These are phyloP conservation scores for Xylariales sp. DNA, from an alignment of 2,329 filamentous ascomycete species.

Conservation along the genomic window DNA sequence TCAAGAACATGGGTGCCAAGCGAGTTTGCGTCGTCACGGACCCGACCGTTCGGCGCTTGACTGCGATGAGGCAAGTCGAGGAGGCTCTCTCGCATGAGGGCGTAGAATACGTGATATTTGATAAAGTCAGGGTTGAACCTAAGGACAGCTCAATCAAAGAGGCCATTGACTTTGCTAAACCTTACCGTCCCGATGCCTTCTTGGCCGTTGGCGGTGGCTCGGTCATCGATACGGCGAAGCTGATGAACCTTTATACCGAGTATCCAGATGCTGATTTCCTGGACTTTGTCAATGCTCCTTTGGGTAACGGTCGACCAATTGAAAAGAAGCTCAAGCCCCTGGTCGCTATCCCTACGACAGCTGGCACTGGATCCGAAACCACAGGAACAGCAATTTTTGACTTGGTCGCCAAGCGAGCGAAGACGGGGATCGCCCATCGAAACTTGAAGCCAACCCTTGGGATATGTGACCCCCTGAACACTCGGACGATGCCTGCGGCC, in stretches of 20 bases:
- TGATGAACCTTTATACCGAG: slow-evolving; percentile 94
- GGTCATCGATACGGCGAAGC: slow-evolving; percentile 95
- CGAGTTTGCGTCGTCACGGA: slow-evolving; percentile 93
- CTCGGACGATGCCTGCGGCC: slow-evolving; percentile 88
- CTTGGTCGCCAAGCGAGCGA: slow-evolving; percentile 80
- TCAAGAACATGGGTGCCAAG: slow-evolving; percentile 83
- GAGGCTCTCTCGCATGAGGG: slow-evolving; percentile 76
- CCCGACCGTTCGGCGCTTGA: slow-evolving; percentile 70
- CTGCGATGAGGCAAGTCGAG: slow-evolving; percentile 84
- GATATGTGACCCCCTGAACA: slow-evolving; percentile 83
- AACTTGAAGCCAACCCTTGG: slow-evolving; percentile 94
- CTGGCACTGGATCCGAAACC: slow-evolving; percentile 86
- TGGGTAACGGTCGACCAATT: slow-evolving; percentile 79
- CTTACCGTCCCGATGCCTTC: slow-evolving; percentile 79
- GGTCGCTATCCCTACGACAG: slow-evolving; percentile 79
- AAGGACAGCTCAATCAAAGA: slow-evolving; percentile 93
- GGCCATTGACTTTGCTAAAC: slow-evolving; percentile 81
- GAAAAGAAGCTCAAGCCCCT: slow-evolving; percentile 67
- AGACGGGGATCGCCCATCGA: slow-evolving; percentile 93
- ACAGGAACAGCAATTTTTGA: slow-evolving; percentile 99
- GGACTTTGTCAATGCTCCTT: slow-evolving; percentile 94
- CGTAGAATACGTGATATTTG: slow-evolving; percentile 75
- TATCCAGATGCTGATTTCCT: slow-evolving; percentile 92
- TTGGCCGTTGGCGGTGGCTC: slow-evolving; percentile 89
- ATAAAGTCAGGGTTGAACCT: slow-evolving; percentile 78